These are phyloP conservation scores for Tolypocladium inflatum DNA, from an alignment of 2,329 filamentous ascomycete genomes.

Conservation along the genomic window DNA sequence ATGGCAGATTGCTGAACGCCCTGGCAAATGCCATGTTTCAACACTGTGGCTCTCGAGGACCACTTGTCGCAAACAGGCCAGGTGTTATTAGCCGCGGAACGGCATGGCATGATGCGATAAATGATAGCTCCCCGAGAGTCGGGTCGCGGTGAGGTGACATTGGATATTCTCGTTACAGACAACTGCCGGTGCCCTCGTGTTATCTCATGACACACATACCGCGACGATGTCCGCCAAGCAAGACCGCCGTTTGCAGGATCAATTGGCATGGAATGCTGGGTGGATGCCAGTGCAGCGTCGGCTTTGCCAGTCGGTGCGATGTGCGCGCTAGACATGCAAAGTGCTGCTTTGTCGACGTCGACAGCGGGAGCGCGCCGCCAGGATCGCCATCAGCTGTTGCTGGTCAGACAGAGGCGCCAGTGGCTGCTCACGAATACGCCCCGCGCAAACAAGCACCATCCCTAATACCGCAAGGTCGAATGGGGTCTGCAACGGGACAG, in stretches of 20 bases:
- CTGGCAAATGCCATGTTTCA: not conserved
- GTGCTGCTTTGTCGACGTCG: not conserved
- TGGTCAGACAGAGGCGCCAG: not conserved
- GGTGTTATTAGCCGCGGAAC: not conserved
- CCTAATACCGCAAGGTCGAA: not conserved
- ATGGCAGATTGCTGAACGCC: too few relatives aligned
- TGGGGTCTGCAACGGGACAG: too few relatives aligned
- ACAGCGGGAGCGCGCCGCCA: not conserved
- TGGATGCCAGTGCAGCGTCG: not conserved
- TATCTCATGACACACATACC: not conserved
- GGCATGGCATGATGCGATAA: not conserved
- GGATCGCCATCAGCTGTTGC: not conserved
- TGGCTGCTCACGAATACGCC: not conserved
- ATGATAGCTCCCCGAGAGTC: not conserved
- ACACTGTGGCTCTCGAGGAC: not conserved
- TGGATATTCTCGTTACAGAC: too few relatives aligned
- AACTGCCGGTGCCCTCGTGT: not conserved
- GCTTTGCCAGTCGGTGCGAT: not conserved
- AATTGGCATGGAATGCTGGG: too few relatives aligned
- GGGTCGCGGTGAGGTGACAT: not conserved
- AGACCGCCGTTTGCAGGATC: not conserved
- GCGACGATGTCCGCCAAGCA: not conserved
- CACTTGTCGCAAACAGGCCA: not conserved
- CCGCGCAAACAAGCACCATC: not conserved
- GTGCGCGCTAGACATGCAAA: not conserved